A percentile compares a stretch with the other conserved stretches of the same genome.
phyloP scores from a whole-genome alignment of 176 grass and related monocot genomes.

The Paspalum vaginatum region DNA sequence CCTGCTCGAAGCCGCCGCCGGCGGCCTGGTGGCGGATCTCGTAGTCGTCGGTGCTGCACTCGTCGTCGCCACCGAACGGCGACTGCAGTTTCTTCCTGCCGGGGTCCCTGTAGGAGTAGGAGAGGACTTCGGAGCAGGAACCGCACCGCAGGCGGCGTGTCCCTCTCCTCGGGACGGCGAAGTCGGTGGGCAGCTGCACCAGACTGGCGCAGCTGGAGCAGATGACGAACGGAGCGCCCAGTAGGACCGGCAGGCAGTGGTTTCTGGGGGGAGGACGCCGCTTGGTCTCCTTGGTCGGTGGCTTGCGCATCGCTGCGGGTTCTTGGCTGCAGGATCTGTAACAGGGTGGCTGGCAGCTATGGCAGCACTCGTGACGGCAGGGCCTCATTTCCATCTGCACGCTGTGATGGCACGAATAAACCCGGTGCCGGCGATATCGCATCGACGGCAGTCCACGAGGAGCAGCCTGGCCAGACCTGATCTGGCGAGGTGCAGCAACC shows the following conservation, averaged over 20 bases:
- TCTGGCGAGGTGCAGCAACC: not conserved
- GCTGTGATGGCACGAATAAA: conserved; percentile 8
- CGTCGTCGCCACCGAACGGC: conserved; percentile 29
- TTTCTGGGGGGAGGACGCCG: conserved; percentile 46
- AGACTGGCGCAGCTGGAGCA: conserved; percentile 69
- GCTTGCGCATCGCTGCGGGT: not conserved
- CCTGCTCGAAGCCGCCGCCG: not conserved
- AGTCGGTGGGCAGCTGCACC: conserved; percentile 71
- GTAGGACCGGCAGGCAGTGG: conserved; percentile 66
- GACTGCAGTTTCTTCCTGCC: conserved; percentile 42
- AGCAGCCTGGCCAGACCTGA: conserved; percentile 49
- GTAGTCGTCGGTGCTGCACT: conserved; percentile 42
- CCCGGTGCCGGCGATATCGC: conserved; percentile 26
- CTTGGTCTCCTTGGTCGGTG: conserved; percentile 34
- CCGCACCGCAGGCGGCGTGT: conserved; percentile 68
- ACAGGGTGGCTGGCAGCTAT: conserved; percentile 44
- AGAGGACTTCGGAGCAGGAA: conserved; percentile 62
- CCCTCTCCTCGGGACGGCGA: conserved; percentile 54
- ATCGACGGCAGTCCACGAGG: conserved; percentile 23
- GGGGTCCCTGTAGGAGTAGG: conserved; percentile 70
- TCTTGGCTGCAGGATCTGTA: conserved; percentile 46
- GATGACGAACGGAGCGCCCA: conserved; percentile 85
- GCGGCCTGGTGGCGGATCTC: conserved; percentile 25
- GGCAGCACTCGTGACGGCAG: conserved; percentile 43
- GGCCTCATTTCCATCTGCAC: conserved; percentile 33